A percentile compares a stretch with the other conserved stretches of the same genome.
Evolutionary conservation across 169 alveolate species (phyloP).

Genomic region (Blepharisma undulans): DNA sequence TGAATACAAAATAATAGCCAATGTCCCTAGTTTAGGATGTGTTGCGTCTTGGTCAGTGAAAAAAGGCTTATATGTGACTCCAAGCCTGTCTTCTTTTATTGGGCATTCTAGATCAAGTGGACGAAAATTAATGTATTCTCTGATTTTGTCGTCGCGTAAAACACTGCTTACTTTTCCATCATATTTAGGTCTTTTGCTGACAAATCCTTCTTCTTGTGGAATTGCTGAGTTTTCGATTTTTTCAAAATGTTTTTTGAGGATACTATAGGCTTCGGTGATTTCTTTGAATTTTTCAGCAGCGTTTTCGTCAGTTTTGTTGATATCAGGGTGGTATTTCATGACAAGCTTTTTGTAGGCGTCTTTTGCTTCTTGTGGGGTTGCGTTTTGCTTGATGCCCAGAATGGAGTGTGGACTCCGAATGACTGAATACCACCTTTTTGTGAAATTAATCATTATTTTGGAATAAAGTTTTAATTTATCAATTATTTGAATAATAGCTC

Average conservation of each 20-base stretch:
- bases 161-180: constrained; percentile 27
- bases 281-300: constrained; percentile 7
- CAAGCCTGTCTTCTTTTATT: constrained; percentile 5
- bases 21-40: constrained; percentile 39
- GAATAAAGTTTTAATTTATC: neutral
- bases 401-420: neutral
- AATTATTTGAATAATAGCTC: no score
- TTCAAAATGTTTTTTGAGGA: constrained; percentile 2
- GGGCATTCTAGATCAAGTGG: constrained; percentile 23
- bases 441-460: neutral
- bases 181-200: constrained; percentile 22
- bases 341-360: constrained; percentile 30
- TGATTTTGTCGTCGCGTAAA: neutral
- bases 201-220: constrained; percentile 8
- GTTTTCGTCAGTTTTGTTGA: neutral
- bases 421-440: neutral
- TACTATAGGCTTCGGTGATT: constrained; percentile 23
- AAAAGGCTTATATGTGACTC: constrained; percentile 26
- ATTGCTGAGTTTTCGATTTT: neutral
- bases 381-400: neutral
- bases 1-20: neutral
- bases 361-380: constrained; percentile 28
- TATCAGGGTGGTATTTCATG: constrained; percentile 34
- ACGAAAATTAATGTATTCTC: constrained; percentile 33
- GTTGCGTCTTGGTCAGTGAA: constrained; percentile 33